Evolutionary conservation across 306 rosid species (phyloP).

Genomic region (Castanea mollissima): DNA sequence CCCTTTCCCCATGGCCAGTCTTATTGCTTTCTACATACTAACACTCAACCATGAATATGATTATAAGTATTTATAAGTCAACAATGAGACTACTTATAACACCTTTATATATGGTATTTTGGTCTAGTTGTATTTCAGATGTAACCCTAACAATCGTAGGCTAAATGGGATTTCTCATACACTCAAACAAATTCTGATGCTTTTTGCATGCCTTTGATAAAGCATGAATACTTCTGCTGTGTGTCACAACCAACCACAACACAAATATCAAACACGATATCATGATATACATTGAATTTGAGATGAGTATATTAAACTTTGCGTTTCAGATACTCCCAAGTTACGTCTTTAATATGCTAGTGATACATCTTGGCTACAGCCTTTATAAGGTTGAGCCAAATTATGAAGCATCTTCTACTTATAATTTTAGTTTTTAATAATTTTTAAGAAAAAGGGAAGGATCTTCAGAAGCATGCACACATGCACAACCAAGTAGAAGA

Average conservation of each 20-base stretch:
- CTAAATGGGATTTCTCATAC: neutral
- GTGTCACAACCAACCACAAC: neutral
- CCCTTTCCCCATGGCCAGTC: neutral
- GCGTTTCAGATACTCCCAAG: neutral
- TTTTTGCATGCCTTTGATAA: neutral
- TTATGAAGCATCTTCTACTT: neutral
- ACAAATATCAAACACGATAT: neutral
- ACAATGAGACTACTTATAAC: neutral
- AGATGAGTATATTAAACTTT: neutral
- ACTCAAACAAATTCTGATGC: neutral
- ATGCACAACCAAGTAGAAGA: neutral
- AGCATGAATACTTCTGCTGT: neutral
- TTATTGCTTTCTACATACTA: neutral
- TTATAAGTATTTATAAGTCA: neutral
- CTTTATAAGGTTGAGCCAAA: neutral
- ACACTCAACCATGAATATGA: neutral
- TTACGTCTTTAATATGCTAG: neutral
- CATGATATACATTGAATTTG: neutral
- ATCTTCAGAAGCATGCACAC: neutral
- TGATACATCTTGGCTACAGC: neutral
- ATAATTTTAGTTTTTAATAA: too few species aligned
- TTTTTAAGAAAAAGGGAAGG: too few species aligned
- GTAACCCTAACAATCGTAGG: neutral
- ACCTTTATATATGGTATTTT: neutral
- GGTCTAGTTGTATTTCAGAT: neutral